Base-by-base conservation (phyloP, 2,329 filamentous ascomycete species). In the Calonectria henricotiae region DNA sequence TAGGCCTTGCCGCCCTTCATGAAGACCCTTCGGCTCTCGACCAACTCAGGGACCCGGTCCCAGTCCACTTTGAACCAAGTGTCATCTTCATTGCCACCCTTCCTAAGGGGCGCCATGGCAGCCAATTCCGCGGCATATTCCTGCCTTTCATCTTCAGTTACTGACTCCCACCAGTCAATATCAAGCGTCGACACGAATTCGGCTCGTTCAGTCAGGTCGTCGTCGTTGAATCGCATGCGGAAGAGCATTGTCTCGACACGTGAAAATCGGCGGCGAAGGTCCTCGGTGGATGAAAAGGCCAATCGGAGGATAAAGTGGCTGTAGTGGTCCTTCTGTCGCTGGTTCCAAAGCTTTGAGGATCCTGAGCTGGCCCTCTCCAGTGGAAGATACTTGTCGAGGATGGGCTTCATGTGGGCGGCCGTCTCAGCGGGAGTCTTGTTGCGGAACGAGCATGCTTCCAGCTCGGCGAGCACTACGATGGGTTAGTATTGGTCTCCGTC, bases 31-130 rank as follows among this genome's bases (percentile, higher is more conserved):
- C 96, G 88, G 60, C 89, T 84, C 82, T 98, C 95, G 0, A 99
- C 91, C 43, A 99, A 84, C 71, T 98, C 96, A 0, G 96, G 94
- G 1, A 99, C 96, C 39, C 91, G 90, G 80, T 95, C 93, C 95
- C 96, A 99, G 78, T 98, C 94, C 1, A 98, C 94, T 84, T 98
- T 98, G 87, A 97, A 97, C 92, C 94, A 99, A 30, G 86, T 91
- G 77, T 96, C 94, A 47, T 98, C 94, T 17, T 98, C 94, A 6
- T 78, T 75, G 55, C 76, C 77, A 51, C 79, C 79, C 75, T 84
- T 83, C 63, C 81, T 82, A 11, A 80, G 62, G n/a, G 62, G 62
- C 20, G 41, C 72, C 65, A 86, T 84, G 25, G 89, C 89, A 0
- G 87, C 83, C 62, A 97, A 82, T 69, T 93, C 88, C 0, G 89